These are phyloP conservation scores for Sporisorium graminicola DNA, from an alignment of 1,284 basidiomycete species.

Conservation along the genomic window DNA sequence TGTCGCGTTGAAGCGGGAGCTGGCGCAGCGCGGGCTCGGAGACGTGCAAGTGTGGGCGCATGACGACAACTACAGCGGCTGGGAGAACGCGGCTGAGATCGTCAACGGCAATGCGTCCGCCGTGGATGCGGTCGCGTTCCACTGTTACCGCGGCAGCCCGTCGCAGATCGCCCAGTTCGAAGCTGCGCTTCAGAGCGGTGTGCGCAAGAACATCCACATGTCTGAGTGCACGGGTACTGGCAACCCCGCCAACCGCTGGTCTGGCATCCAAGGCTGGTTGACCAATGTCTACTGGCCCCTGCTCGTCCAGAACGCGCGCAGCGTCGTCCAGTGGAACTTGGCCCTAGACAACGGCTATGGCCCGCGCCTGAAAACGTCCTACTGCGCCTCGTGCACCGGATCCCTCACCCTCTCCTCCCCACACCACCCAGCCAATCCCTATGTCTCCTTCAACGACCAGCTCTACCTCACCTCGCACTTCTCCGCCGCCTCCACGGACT, in stretches of 20 bases:
- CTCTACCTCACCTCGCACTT: conserved; percentile 48
- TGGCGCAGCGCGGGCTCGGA: conserved; percentile 16
- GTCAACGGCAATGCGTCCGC: conserved; percentile 43
- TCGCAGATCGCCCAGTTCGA: conserved; percentile 32
- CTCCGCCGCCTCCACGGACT: conserved; percentile 38
- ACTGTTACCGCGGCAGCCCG: conserved; percentile 59
- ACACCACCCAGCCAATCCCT: conserved; percentile 32
- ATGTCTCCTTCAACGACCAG: conserved; percentile 47
- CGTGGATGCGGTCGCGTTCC: conserved; percentile 58
- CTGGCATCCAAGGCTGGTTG: conserved; percentile 51
- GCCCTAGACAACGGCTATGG: conserved; percentile 50
- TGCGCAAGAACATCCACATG: conserved; percentile 46
- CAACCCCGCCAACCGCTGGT: conserved; percentile 23
- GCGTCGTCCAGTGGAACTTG: conserved; percentile 55
- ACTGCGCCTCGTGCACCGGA: conserved; percentile 52
- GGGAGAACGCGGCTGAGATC: conserved; percentile 38
- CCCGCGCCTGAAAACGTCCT: conserved; percentile 37
- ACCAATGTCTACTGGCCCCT: conserved; percentile 50
- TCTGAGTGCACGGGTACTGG: conserved; percentile 56
- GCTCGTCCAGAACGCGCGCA: conserved; percentile 18
- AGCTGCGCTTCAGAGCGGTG: conserved; percentile 12
- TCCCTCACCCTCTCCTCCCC: conserved; percentile 35
- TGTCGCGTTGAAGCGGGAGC: conserved; percentile 23
- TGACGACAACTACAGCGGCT: conserved; percentile 54
- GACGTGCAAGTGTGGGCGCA: conserved; percentile 53